phyloP scores from a whole-genome alignment of 345 rosid genomes.

The Eutrema heterophyllum region DNA sequence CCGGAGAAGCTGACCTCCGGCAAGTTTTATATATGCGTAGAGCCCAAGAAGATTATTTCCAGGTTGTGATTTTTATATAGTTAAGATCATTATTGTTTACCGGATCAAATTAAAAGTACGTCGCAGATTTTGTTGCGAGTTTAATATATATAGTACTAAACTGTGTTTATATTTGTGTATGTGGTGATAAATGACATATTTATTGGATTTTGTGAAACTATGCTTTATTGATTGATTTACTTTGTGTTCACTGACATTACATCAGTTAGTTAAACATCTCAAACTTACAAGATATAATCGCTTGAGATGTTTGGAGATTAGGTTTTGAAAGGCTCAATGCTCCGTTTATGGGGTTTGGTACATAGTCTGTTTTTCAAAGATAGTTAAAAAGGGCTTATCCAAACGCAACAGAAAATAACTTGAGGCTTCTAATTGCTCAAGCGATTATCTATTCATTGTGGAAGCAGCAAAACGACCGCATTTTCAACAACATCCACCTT shows the following conservation, averaged over 20 bases:
- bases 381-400: too few relatives aligned
- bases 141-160: not conserved
- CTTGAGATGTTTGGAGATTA: too few relatives aligned
- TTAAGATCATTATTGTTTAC: not conserved
- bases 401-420: too few relatives aligned
- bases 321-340: too few relatives aligned
- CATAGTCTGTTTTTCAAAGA: too few relatives aligned
- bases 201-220: too few relatives aligned
- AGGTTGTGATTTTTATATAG: slow-evolving; percentile 1
- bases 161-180: not conserved
- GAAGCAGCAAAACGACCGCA: too few relatives aligned
- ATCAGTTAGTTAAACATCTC: not conserved
- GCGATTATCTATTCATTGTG: too few relatives aligned
- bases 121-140: not conserved
- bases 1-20: slow-evolving; percentile 47
- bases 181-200: not conserved
- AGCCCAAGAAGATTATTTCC: slow-evolving; percentile 11
- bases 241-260: not conserved
- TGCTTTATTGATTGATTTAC: not conserved
- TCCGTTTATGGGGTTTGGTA: too few relatives aligned
- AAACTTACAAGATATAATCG: too few relatives aligned
- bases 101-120: not conserved
- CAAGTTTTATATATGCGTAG: slow-evolving; percentile 42
- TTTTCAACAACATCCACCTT: too few relatives aligned
- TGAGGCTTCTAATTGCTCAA: too few relatives aligned